Base-by-base conservation (phyloP, 108 stramenopile species). In the Nitzschia putrida region DNA sequence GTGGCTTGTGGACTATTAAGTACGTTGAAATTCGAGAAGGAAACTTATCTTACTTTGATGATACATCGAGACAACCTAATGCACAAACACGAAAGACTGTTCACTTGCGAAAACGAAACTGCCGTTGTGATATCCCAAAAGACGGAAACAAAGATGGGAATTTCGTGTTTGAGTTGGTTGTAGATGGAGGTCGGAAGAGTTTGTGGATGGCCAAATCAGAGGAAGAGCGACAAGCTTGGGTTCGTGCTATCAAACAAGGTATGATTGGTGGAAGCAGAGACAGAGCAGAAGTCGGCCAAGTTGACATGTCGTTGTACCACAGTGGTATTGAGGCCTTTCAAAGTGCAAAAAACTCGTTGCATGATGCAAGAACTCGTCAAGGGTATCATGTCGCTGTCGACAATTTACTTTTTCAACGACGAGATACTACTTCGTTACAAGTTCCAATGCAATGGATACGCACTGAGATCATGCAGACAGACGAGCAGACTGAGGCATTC, bases 21-120 rank as follows among this genome's bases (percentile, higher is more conserved):
- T 88, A 82, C 56, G 86, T 93, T 5, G 92, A 93, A 75, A 68
- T 93, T 53, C 70, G 89, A 14, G 73, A 64, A 63, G 92, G 92
- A 34, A 80, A 87, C 25, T 77, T 92, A 8, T 79, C 78, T 34
- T 91, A 91, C 50, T 92, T 74, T 71, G 76, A 68, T 8, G 82
- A 79, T 45, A 53, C 58, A 29, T 22, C 55, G 1, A 67, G 56
- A 10, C 69, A 63, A 50, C 44, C 57, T 23, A 68, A 61, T 20
- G 57, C 34, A 12, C 43, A 68, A 16, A 44, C 66, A 45, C 77
- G 87, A 24, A 89, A 87, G 66, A 86, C 78, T 20, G 74, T 92
- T 53, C 72, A 77, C 29, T 74, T 92, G 26, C 77, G 82, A 14
- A 72, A 54, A 77, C 77, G 57, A 54, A 77, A 69, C 16, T 90